Base-by-base conservation (phyloP, 148 eudicot genomes). In the Fagopyrum homotropicum region DNA sequence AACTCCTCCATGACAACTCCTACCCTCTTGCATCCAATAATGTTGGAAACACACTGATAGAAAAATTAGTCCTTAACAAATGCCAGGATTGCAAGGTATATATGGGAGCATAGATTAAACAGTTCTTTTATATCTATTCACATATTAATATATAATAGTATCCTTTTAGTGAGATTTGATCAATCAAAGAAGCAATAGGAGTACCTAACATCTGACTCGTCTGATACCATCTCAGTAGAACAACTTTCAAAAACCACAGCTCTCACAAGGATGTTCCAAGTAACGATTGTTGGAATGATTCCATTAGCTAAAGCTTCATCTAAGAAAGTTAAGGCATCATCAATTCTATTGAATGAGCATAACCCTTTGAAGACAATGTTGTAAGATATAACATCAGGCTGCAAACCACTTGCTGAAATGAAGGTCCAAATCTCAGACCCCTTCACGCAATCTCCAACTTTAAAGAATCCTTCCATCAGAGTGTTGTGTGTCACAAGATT, bases 191-290 rank as follows among this genome's bases (percentile, higher is more conserved):
- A 74, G 55, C 77, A n/a, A 19, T 43, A 19, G 15, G 66, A 51
- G 29, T 66, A 45, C 12, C 61, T 26, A 17, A 56, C 1, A 59
- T 15, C 54, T 44, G 70, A 4, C 72, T 54, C 40, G 35, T 64
- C 75, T 74, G 54, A 46, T 29, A 48, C 44, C 12, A 73, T 43
- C 46, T 15, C 9, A 15, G 1, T 15, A 40, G 75, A 57, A 81
- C 76, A 17, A 45, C 79, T 83, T 72, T 76, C 19, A 56, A 64
- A 26, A 72, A 88, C 50, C 73, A 87, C 86, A 49, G 98, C 90
- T 81, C 93, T 85, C 22, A 94, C 90, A 75, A 94, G 93, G 80
- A 90, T 94, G 79, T 79, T 89, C 98, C 98, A 94, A 16, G 97
- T 90, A 72, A 77, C 77, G 55, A 84, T 10, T 49, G 97, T 84